Evolutionary conservation across 345 rosid species (phyloP).

Genomic region (Lenwebbia sp.): DNA sequence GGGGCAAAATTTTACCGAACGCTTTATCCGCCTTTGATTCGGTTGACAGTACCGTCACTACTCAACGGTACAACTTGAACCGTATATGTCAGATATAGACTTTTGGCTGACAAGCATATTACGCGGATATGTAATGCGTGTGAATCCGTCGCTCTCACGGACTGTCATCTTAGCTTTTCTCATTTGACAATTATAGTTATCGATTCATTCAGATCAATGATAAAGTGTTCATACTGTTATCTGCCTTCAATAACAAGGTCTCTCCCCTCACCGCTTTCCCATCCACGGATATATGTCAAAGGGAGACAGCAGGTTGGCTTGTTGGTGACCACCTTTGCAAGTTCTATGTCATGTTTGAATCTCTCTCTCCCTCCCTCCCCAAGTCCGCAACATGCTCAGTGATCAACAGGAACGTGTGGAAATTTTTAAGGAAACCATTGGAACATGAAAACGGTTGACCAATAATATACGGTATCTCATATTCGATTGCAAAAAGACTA

Average conservation of each 20-base stretch:
- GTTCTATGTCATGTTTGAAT: neutral
- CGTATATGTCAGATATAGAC: too few species aligned
- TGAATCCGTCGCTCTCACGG: too few species aligned
- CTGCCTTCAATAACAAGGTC: neutral
- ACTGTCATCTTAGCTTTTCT: too few species aligned
- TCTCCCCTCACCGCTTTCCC: neutral
- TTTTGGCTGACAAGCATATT: too few species aligned
- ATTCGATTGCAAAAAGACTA: neutral
- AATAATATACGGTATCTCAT: neutral
- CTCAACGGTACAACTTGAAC: too few species aligned
- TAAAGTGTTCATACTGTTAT: neutral
- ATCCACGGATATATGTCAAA: neutral
- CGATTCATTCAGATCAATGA: neutral
- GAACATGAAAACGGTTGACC: neutral
- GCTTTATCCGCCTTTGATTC: neutral
- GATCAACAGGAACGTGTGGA: neutral
- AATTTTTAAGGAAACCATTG: neutral
- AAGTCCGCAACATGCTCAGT: neutral
- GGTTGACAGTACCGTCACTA: too few species aligned
- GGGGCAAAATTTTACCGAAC: neutral
- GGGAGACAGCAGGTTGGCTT: conserved; percentile 13
- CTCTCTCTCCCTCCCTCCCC: neutral
- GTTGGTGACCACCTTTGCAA: conserved; percentile 29
- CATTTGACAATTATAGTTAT: neutral
- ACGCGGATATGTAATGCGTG: too few species aligned